Evolutionary conservation across 768 basidiomycete genomes (phyloP).

Genomic region (button mushroom (Agaricus bisporus)): DNA sequence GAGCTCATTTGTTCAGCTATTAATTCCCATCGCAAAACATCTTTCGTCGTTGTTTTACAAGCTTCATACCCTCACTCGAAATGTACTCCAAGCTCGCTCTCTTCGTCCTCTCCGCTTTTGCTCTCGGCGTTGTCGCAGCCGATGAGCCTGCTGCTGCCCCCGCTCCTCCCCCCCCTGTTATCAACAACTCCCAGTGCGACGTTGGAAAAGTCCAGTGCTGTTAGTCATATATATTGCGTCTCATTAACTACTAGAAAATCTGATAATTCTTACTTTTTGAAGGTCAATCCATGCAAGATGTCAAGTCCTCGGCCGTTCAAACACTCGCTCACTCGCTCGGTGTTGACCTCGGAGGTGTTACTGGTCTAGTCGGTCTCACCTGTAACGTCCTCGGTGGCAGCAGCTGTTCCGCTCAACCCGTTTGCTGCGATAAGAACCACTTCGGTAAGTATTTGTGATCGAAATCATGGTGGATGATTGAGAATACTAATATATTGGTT

Average conservation of each 20-base stretch:
- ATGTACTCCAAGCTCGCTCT: slow-evolving; percentile 12
- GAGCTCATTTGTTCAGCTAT: no score
- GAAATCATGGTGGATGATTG: no score
- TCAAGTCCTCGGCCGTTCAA: background rate
- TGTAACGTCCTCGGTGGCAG: slow-evolving; percentile 6
- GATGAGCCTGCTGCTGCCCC: background rate
- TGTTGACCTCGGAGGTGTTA: background rate
- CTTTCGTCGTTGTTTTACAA: background rate
- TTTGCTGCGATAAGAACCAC: slow-evolving; percentile 3
- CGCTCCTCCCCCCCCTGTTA: no score
- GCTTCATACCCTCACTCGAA: background rate
- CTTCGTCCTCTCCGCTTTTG: slow-evolving; percentile 8
- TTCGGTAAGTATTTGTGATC: slow-evolving; percentile 6
- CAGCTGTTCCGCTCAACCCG: slow-evolving; percentile 6
- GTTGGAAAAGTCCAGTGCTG: slow-evolving; percentile 9
- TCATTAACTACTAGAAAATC: background rate
- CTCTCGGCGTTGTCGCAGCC: slow-evolving; percentile 10
- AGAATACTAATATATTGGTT: background rate
- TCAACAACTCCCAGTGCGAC: slow-evolving; percentile 3
- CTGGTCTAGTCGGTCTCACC: slow-evolving; percentile 6
- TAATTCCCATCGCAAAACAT: background rate
- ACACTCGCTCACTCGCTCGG: background rate
- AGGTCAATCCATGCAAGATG: background rate
- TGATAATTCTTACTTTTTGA: background rate
- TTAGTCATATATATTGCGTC: background rate